Percentiles rank a stretch among this genome's conserved stretches.
These are phyloP conservation scores for Linderniella brevidens DNA, from an alignment of 257 asterid species.

Conservation along the genomic window DNA sequence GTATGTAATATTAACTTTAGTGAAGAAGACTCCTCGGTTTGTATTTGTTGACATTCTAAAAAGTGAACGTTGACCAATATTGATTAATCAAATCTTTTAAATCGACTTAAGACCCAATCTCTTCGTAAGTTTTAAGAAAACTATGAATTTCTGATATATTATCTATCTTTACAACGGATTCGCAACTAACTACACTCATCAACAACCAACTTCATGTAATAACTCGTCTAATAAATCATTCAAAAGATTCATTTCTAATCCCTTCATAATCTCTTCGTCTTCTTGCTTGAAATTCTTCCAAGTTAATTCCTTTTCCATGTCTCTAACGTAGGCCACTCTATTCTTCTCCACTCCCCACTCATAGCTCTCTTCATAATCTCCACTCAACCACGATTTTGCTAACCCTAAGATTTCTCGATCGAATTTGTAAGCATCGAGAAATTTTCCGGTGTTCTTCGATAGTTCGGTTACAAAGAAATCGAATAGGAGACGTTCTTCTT, in stretches of 20 bases:
- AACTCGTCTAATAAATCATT: constrained; percentile 21
- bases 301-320: constrained; percentile 39
- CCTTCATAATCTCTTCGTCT: constrained; percentile 23
- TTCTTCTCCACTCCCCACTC: constrained; percentile 35
- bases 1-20: no score
- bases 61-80: no score
- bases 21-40: no score
- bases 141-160: no score
- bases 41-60: no score
- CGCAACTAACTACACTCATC: background rate
- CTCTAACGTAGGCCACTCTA: constrained; percentile 29
- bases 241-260: constrained; percentile 17
- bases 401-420: constrained; percentile 16
- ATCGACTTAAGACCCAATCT: no score
- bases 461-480: constrained; percentile 38
- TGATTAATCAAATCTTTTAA: no score
- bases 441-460: constrained; percentile 11
- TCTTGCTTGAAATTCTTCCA: constrained; percentile 41
- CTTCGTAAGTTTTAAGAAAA: no score
- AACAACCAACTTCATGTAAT: constrained; percentile 6
- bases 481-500: constrained; percentile 13
- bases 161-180: no score
- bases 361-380: constrained; percentile 18
- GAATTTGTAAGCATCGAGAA: no score
- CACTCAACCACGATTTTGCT: constrained; percentile 34